phyloP scores from a whole-genome alignment of 2,329 filamentous ascomycete genomes.

The Curvularia sp. region DNA sequence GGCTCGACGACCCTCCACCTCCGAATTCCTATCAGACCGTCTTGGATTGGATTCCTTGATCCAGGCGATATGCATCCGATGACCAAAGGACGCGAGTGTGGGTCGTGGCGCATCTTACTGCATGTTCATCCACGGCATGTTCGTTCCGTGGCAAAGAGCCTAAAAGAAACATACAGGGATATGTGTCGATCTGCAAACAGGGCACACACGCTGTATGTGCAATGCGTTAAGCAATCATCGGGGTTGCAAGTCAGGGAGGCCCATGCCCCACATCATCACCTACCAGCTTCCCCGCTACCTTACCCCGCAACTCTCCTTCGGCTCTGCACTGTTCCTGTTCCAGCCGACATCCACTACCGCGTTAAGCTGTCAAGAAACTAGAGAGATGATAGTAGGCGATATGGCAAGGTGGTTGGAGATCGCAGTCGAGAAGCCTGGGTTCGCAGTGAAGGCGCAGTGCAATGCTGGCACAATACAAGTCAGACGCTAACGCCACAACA shows the following conservation, averaged over 20 bases:
- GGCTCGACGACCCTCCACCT: constrained; percentile 17
- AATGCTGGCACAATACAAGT: not conserved
- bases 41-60: not conserved
- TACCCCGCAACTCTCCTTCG: constrained; percentile 30
- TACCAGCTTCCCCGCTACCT: constrained; percentile 25
- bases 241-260: constrained; percentile 2
- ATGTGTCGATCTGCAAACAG: constrained; percentile 26
- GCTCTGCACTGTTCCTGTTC: constrained; percentile 12
- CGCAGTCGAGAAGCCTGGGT: not conserved
- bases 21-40: constrained; percentile 4
- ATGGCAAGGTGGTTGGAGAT: not conserved
- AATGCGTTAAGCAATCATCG: constrained; percentile 1
- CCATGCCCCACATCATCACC: constrained; percentile 33
- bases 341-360: not conserved
- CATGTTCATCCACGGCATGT: constrained; percentile 14
- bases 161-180: not conserved
- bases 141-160: constrained; percentile 6
- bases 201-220: not conserved
- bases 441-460: not conserved
- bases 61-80: constrained; percentile 25
- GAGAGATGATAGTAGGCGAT: not conserved
- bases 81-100: not conserved
- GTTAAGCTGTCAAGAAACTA: not conserved
- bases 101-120: constrained; percentile 11
- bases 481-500: not conserved